Conservation (phyloP, 805 yeast species). For the Cyberlindnera sargentensis region DNA sequence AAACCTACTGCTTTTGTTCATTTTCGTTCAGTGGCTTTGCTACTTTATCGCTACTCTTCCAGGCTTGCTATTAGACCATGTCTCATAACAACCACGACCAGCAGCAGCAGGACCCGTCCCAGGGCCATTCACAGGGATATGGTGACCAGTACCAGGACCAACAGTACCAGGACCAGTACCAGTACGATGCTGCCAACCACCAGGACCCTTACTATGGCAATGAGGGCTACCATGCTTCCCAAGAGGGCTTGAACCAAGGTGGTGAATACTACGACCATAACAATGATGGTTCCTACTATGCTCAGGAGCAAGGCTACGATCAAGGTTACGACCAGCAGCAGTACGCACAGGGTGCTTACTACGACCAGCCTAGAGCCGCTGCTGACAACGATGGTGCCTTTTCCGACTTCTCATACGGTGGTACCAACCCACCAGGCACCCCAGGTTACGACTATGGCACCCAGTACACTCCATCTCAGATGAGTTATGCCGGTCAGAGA, state of each 20-base stretch:
- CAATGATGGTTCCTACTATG: constrained; percentile 26
- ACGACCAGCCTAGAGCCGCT: constrained; percentile 45
- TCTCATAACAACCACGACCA: constrained; percentile 8
- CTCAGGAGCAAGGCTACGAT: constrained; percentile 42
- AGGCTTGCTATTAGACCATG: neutral
- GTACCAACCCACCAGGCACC: constrained; percentile 42
- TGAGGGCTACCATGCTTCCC: constrained; percentile 28
- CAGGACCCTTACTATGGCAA: constrained; percentile 33
- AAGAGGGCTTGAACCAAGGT: constrained; percentile 23
- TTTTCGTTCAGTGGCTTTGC: no score
- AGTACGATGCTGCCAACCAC: constrained; percentile 27
- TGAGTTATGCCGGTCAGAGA: constrained; percentile 79
- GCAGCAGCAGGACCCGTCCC: constrained; percentile 9
- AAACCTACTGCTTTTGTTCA: no score
- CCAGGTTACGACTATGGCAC: constrained; percentile 61
- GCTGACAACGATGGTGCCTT: constrained; percentile 53
- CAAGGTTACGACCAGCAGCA: constrained; percentile 38
- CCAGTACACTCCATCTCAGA: constrained; percentile 78
- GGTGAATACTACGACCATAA: constrained; percentile 25
- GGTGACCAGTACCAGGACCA: constrained; percentile 9
- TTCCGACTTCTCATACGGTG: constrained; percentile 60
- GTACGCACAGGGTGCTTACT: constrained; percentile 41
- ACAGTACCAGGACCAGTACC: constrained; percentile 29
- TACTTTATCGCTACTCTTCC: neutral
- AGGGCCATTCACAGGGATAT: constrained; percentile 10